Conservation (phyloP, 192 early-diverging fungal species). For the Coemansia umbellata region DNA sequence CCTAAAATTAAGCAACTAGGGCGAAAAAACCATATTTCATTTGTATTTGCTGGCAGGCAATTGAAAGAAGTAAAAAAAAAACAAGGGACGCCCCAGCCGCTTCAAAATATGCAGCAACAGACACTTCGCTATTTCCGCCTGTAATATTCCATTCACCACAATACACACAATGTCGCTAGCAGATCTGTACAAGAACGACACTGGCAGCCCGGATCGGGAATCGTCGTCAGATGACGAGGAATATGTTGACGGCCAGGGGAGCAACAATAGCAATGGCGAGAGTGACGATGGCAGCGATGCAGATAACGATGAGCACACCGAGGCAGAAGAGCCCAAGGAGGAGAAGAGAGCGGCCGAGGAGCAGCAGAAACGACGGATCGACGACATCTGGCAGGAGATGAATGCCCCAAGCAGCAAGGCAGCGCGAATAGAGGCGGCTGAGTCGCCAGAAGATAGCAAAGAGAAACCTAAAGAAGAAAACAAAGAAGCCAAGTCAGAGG, state of each 20-base stretch:
- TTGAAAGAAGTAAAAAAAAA: no score
- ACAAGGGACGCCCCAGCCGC: no score
- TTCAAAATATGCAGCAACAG: no score
- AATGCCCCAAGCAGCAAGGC: slow-evolving; percentile 18
- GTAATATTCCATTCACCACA: no score
- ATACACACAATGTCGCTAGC: slow-evolving; percentile 34
- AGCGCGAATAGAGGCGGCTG: slow-evolving; percentile 7
- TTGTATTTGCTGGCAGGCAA: no score
- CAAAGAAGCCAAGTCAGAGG: not conserved
- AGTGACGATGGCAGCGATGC: not conserved
- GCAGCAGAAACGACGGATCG: slow-evolving; percentile 37
- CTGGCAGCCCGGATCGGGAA: not conserved
- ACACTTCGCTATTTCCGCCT: no score
- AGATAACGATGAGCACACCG: not conserved
- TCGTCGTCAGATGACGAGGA: slow-evolving; percentile 6
- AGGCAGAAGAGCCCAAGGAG: not conserved
- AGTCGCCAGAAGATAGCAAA: not conserved
- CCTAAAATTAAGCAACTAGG: no score
- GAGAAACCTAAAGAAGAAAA: not conserved
- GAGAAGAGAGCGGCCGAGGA: not conserved
- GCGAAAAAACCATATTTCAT: no score
- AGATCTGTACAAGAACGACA: slow-evolving; percentile 37
- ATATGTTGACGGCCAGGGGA: not conserved
- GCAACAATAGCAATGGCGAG: not conserved
- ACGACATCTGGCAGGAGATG: slow-evolving; percentile 42